Conservation (phyloP, 129 eudicot genomes). For the Sambucus nigra region DNA sequence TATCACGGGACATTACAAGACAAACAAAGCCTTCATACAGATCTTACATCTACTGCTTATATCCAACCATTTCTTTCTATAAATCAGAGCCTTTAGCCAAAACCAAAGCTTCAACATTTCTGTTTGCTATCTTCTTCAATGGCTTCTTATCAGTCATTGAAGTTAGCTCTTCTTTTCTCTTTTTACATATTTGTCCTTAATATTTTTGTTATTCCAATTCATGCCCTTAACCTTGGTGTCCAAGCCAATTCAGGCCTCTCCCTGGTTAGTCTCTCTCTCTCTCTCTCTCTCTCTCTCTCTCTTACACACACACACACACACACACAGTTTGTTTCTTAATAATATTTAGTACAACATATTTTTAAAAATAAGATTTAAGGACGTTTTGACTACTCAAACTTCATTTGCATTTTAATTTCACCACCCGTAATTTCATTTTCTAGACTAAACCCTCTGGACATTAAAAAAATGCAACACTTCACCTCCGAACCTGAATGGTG, state of each 20-base stretch:
- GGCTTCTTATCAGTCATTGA: not conserved
- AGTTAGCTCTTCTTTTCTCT: not conserved
- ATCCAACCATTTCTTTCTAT: not conserved
- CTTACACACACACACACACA: no score
- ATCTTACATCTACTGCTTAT: not conserved
- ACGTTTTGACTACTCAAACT: not conserved
- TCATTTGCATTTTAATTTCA: no score
- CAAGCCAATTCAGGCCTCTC: not conserved
- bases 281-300: not conserved
- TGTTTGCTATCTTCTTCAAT: not conserved
- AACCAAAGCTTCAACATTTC: not conserved
- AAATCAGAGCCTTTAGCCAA: slow-evolving; percentile 1
- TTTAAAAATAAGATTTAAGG: no score
- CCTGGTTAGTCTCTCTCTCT: not conserved
- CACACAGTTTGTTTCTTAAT: not conserved
- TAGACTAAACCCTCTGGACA: no score
- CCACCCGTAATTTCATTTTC: no score
- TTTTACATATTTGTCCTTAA: not conserved
- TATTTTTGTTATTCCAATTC: not conserved
- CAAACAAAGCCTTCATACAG: not conserved
- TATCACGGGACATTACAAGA: not conserved
- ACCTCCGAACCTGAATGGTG: no score
- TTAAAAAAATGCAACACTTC: no score
- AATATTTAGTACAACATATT: not conserved
- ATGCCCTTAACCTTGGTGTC: not conserved